Base-by-base conservation (phyloP, 768 basidiomycete species). In the Boletus subcaerulescens region DNA sequence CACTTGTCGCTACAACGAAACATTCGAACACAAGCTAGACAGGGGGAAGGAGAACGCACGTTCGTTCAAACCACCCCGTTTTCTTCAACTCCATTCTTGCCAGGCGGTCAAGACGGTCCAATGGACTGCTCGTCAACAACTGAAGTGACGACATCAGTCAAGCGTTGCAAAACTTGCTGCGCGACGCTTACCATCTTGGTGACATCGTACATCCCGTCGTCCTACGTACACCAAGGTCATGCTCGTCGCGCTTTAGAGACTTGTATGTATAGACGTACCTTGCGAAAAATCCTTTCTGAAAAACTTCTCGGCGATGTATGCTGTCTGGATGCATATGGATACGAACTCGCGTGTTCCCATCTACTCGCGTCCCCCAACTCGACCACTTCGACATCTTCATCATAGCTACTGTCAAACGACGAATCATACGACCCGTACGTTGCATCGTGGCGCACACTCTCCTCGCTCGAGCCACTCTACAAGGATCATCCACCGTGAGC, bases 21-120 rank as follows among this genome's bases (percentile, higher is more conserved):
- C n/a, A 24, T n/a, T 20, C 17, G 14, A 48, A 22, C 32, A 2
- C 18, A 17, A 38, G 18, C 33, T 26, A 18, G 22, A 1, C 11
- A 12, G 4, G 14, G 3, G 1, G 0, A 10, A 0, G 12, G 1
- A 10, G 3, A 15, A 56, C 67, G 8, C 46, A 69, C 67, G 29
- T 39, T 60, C 69, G 66, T 57, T 69, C 67, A 6, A 69, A 56
- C 68, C 68, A 69, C 20, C 69, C 69, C 5, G 65, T 59, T 41
- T 62, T 71, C 57, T 69, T 71, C 10, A 69, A 40, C 26, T 69
- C 69, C 43, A 57, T 58, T 31, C 68, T 56, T 3, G 69, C 68
- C 48, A 69, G 44, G 2, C 60, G 60, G 38, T 69, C 67, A 1
- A 69, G 65, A 13, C 68, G 67, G 44, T 69, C 68, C 48, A 69